These are phyloP conservation scores for Moesziomyces sp. DNA, from an alignment of 1,284 basidiomycete species.

Conservation along the genomic window DNA sequence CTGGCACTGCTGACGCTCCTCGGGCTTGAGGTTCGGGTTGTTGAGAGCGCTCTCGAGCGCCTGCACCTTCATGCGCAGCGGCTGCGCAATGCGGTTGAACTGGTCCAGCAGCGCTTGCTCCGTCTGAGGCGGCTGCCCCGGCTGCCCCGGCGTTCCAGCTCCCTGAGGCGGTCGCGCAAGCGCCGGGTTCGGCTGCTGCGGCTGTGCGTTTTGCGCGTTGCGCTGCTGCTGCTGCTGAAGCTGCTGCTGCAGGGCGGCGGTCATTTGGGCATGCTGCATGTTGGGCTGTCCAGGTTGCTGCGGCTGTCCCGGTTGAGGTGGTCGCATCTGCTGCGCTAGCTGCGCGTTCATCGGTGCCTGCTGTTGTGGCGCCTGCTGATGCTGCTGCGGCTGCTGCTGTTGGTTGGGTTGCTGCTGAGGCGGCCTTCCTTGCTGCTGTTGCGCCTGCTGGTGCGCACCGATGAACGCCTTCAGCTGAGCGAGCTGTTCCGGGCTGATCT, in stretches of 20 bases:
- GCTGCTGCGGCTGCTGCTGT: constrained; percentile 13
- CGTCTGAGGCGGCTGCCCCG: constrained; percentile 40
- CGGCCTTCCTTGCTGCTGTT: constrained; percentile 17
- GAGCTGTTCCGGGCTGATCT: constrained; percentile 56
- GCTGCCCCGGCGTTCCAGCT: constrained; percentile 21
- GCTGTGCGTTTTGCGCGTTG: constrained; percentile 20
- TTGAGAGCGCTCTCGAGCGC: constrained; percentile 49
- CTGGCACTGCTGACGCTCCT: constrained; percentile 57
- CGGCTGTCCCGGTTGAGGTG: constrained; percentile 5
- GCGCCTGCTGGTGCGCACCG: constrained; percentile 39
- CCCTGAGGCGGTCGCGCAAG: constrained; percentile 18
- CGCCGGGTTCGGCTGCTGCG: constrained; percentile 17
- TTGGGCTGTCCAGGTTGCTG: constrained; percentile 25
- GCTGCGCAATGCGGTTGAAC: constrained; percentile 57
- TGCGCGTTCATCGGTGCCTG: constrained; percentile 14
- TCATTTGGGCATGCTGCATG: constrained; percentile 42
- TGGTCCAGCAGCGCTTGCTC: constrained; percentile 57
- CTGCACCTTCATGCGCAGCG: constrained; percentile 54
- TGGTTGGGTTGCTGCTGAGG: constrained; percentile 8
- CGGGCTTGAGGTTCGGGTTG: constrained; percentile 50
- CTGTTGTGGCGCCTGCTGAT: constrained; percentile 18
- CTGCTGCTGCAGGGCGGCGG: constrained; percentile 23
- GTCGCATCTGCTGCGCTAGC: constrained; percentile 15
- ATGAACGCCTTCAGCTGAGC: constrained; percentile 52
- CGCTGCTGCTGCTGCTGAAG: constrained; percentile 25